Conservation (phyloP, 2,329 filamentous ascomycete genomes). For the Didymellaceae sp. region DNA sequence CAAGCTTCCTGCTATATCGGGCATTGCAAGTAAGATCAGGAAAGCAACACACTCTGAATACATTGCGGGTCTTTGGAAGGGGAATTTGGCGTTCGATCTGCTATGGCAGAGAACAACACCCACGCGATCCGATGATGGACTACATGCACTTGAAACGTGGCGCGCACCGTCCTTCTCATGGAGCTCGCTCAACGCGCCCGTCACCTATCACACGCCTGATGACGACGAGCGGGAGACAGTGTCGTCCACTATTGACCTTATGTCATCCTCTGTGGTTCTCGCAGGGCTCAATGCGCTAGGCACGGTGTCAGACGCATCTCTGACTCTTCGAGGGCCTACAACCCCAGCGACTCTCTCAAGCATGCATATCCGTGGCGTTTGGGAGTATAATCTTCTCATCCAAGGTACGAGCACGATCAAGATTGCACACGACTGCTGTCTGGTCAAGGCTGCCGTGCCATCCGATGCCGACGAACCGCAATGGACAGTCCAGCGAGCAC, state of each 20-base stretch:
- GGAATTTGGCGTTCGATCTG: conserved; percentile 38
- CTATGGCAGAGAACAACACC: conserved; percentile 34
- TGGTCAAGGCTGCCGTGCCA: conserved; percentile 22
- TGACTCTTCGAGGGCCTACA: conserved; percentile 33
- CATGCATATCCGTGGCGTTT: conserved; percentile 19
- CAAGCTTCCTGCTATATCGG: conserved; percentile 44
- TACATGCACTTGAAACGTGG: conserved; percentile 29
- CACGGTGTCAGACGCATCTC: conserved; percentile 29
- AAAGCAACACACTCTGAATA: conserved; percentile 39
- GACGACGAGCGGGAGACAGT: conserved; percentile 31
- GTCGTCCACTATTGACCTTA: conserved; percentile 22
- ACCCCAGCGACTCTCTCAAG: conserved; percentile 26
- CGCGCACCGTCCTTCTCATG: conserved; percentile 44
- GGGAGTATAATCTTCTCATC: conserved; percentile 35
- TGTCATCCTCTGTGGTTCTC: conserved; percentile 22
- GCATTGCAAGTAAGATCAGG: conserved; percentile 42
- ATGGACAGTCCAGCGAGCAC: conserved; percentile 34
- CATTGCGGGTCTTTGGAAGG: conserved; percentile 44
- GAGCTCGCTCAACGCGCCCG: conserved; percentile 37
- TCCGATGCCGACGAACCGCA: conserved; percentile 1
- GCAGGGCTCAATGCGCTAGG: conserved; percentile 39
- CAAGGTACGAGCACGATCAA: conserved; percentile 36
- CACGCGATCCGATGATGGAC: conserved; percentile 3
- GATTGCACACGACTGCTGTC: conserved; percentile 38
- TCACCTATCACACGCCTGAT: conserved; percentile 32